phyloP scores from a whole-genome alignment of 495 filamentous ascomycete genomes.

The Tuber indicum region DNA sequence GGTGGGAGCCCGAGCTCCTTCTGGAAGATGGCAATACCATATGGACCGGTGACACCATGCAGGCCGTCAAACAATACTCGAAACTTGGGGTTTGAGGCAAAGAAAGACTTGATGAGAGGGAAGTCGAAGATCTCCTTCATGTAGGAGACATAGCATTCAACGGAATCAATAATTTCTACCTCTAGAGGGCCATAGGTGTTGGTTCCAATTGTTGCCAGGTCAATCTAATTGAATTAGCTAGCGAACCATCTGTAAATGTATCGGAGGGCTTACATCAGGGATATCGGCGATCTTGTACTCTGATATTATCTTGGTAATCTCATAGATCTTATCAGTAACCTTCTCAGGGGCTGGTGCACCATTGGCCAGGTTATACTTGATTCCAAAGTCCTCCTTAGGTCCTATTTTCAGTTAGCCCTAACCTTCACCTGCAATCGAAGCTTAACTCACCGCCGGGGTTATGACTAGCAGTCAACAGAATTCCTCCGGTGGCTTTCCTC shows the following conservation, averaged over 20 bases:
- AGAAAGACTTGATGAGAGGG: constrained; percentile 85
- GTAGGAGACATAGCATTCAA: constrained; percentile 84
- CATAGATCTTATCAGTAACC: constrained; percentile 96
- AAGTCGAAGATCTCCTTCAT: constrained; percentile 99
- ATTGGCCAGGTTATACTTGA: constrained; percentile 98
- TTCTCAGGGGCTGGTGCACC: constrained; percentile 91
- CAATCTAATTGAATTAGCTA: constrained; percentile 47
- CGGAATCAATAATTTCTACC: constrained; percentile 90
- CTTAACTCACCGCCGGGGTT: constrained; percentile 82
- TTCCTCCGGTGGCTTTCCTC: constrained; percentile 88
- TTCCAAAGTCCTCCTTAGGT: constrained; percentile 88
- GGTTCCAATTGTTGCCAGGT: constrained; percentile 73
- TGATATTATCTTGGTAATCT: constrained; percentile 74
- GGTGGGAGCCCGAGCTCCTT: constrained; percentile 73
- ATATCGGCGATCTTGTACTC: constrained; percentile 89
- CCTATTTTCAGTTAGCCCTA: constrained; percentile 50
- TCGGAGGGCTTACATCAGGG: constrained; percentile 50
- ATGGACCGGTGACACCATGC: constrained; percentile 89
- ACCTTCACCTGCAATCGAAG: neutral
- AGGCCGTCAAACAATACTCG: constrained; percentile 95
- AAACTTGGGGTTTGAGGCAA: constrained; percentile 77
- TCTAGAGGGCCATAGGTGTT: constrained; percentile 78
- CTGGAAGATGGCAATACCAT: constrained; percentile 90
- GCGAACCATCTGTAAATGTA: neutral
- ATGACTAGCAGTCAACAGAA: constrained; percentile 92